Evolutionary conservation across 1,284 basidiomycete species (phyloP).

Genomic region (Marasmius sp.): DNA sequence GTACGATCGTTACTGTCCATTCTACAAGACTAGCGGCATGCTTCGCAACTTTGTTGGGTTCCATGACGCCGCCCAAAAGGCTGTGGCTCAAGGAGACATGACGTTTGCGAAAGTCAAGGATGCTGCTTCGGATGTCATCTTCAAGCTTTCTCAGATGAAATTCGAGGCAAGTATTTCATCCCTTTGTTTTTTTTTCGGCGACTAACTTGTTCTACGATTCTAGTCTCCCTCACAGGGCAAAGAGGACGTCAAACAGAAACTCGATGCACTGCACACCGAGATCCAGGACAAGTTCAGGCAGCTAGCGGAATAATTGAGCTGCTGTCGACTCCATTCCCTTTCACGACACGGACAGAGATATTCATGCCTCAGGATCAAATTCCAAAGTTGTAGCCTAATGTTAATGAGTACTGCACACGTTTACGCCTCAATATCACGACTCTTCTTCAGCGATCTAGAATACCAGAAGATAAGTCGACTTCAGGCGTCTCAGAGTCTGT

Average conservation of each 20-base stretch:
- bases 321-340: not conserved
- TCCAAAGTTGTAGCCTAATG: constrained; percentile 13
- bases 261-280: constrained; percentile 78
- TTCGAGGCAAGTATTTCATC: constrained; percentile 71
- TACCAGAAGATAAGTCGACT: not conserved
- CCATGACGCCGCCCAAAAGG: constrained; percentile 86
- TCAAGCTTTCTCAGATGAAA: constrained; percentile 97
- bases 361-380: constrained; percentile 5
- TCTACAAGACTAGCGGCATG: constrained; percentile 98
- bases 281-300: constrained; percentile 90
- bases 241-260: constrained; percentile 76
- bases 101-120: constrained; percentile 96
- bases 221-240: constrained; percentile 86
- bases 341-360: constrained; percentile 5
- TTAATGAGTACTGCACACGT: not conserved
- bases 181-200: constrained; percentile 10
- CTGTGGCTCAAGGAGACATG: constrained; percentile 82
- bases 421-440: not conserved
- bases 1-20: constrained; percentile 97
- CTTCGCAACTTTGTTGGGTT: constrained; percentile 95
- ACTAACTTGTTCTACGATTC: constrained; percentile 17
- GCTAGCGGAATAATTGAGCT: constrained; percentile 64
- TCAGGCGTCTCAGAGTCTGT: not conserved
- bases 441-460: not conserved
- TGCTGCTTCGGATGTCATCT: constrained; percentile 84